Evolutionary conservation across 225 moss, liverwort and hornwort species (phyloP), one percentile per base, ranked within the genome.

Genomic region (Climacium dendroides): DNA sequence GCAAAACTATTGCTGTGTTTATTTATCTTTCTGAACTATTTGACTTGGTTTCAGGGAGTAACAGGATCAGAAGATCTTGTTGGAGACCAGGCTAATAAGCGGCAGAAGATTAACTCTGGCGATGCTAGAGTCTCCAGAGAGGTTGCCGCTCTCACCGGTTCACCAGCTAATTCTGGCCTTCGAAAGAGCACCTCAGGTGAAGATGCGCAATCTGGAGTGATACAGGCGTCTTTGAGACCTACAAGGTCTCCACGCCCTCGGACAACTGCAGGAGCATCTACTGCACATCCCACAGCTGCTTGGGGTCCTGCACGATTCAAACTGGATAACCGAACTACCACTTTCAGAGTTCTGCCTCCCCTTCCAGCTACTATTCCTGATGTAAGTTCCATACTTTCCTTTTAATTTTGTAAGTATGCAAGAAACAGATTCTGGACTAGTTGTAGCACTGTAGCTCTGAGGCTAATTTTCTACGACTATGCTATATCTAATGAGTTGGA

Each of bases 251-350:
- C 95, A 78, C 91, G 93, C 84, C 82, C 88, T 89, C 94, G 96
- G 87, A 91, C 83, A n/a, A 90, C 80, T 82, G 87, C 71, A 85
- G 86, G 90, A 87, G 75, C 74, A 78, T 92, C 81, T 41, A 61
- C 84, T 86, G 87, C 90, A 73, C 93, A 92, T 83, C 67, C 92
- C 10, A 78, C 91, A 76, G 90, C 89, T 89, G 63, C 94, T 86
- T 95, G 98, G 94, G 96, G 96, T 85, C 96, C 96, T 83, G 93
- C 92, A 47, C 93, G 98, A 53, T 98, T 95, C 72, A 98, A 96
- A 90, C 94, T 98, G 78, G 98, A 98, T 86, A 98, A 98, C 86
- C 94, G 98, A 78, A 95, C 98, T 32, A 94, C 96, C 72, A 89
- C 94, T 37, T 95, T 98, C 88, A 96, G 94, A 91, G 90, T 98